Evolutionary conservation across 1,139 yeast species (phyloP).

Genomic region (Suhomyces yuchorum): DNA sequence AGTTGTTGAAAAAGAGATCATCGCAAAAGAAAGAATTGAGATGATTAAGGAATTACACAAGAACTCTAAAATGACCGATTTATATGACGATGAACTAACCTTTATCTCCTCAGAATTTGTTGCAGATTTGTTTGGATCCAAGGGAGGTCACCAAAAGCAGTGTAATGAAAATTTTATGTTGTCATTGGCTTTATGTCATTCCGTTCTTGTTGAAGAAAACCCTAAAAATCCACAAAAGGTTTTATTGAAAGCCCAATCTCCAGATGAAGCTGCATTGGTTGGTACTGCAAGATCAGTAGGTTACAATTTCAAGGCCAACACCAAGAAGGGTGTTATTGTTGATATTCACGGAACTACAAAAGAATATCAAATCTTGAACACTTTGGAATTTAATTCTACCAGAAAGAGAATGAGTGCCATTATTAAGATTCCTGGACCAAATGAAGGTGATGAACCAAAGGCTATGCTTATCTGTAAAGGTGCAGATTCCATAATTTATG

Average conservation of each 20-base stretch:
- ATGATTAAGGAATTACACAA: conserved; percentile 38
- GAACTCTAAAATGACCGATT: conserved; percentile 22
- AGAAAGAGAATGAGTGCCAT: conserved; percentile 88
- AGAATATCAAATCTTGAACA: conserved; percentile 51
- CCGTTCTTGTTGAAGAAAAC: conserved; percentile 56
- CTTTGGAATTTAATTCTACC: conserved; percentile 56
- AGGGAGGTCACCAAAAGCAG: conserved; percentile 34
- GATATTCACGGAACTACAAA: conserved; percentile 45
- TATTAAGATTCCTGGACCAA: conserved; percentile 54
- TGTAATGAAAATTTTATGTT: conserved; percentile 54
- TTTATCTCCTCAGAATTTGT: conserved; percentile 52
- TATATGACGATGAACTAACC: conserved; percentile 45
- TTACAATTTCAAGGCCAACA: conserved; percentile 48
- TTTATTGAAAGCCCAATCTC: conserved; percentile 59
- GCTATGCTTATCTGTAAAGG: conserved; percentile 52
- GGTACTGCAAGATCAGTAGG: conserved; percentile 62
- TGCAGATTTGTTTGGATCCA: conserved; percentile 34
- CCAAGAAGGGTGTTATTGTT: conserved; percentile 48
- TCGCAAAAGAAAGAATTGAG: conserved; percentile 37
- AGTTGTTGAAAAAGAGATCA: conserved; percentile 38
- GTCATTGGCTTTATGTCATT: conserved; percentile 58
- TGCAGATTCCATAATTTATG: conserved; percentile 51
- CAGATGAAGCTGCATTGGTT: conserved; percentile 66
- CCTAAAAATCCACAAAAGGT: conserved; percentile 39
- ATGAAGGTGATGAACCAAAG: conserved; percentile 34